Evolutionary conservation across 345 rosid genomes (phyloP).

Genomic region (Clausena lansium): DNA sequence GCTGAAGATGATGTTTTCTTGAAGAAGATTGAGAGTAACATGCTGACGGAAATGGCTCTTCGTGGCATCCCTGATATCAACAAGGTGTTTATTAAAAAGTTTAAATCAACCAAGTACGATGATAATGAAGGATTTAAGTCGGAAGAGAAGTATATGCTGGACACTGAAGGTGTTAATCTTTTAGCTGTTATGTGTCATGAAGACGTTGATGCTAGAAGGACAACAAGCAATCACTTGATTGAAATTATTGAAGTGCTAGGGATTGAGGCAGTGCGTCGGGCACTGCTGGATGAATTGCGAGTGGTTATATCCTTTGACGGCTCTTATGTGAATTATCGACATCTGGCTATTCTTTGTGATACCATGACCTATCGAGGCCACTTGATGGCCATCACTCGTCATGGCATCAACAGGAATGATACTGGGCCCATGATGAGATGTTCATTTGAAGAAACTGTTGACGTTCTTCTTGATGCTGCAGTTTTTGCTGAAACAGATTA

Average conservation of each 20-base stretch:
- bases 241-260: conserved; percentile 96
- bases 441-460: conserved; percentile 97
- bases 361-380: conserved; percentile 99
- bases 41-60: conserved; percentile 98
- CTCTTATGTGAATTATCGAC: conserved; percentile 92
- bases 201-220: conserved; percentile 85
- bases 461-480: conserved; percentile 95
- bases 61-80: conserved; percentile 94
- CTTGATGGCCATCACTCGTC: conserved; percentile 97
- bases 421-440: conserved; percentile 99
- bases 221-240: conserved; percentile 93
- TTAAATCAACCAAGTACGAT: conserved; percentile 75
- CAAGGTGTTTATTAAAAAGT: conserved; percentile 87
- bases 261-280: conserved; percentile 91
- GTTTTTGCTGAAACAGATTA: conserved; percentile 86
- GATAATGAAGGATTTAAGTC: conserved; percentile 80
- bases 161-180: conserved; percentile 96
- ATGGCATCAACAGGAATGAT: conserved; percentile 93
- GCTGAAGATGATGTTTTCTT: conserved; percentile 98
- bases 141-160: conserved; percentile 87
- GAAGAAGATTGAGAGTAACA: conserved; percentile 92
- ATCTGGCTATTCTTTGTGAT: conserved; percentile 93
- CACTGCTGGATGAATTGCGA: conserved; percentile 87
- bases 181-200: conserved; percentile 94
- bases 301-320: conserved; percentile 98